Conservation (phyloP, 2,329 filamentous ascomycete species). For the Samsoniella hepiali region DNA sequence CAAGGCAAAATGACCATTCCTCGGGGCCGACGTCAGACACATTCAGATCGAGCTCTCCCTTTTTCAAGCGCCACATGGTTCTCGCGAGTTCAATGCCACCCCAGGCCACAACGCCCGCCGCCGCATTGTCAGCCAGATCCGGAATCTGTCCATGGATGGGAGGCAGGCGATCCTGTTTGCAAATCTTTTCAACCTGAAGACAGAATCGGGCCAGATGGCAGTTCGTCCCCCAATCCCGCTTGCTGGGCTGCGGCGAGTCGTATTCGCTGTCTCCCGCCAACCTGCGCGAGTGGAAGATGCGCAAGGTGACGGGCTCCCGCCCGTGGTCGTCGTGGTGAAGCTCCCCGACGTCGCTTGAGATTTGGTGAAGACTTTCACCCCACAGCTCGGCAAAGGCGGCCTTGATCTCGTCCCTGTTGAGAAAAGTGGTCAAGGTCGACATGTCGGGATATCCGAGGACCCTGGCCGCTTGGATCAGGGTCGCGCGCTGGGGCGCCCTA, state of each 20-base stretch:
- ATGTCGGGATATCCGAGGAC: too few relatives aligned
- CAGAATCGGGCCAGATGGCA: constrained; percentile 9
- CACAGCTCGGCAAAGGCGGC: too few relatives aligned
- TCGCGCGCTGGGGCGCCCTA: too few relatives aligned
- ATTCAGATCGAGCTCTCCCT: neutral
- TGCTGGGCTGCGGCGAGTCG: neutral
- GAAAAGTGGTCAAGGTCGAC: too few relatives aligned
- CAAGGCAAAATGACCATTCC: too few relatives aligned
- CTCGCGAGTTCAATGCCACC: constrained; percentile 14
- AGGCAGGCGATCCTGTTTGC: neutral
- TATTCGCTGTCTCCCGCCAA: neutral
- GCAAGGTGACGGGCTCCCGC: neutral
- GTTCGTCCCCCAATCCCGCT: neutral
- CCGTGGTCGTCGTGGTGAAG: accelerated
- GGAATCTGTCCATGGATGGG: constrained; percentile 15
- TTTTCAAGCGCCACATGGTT: neutral
- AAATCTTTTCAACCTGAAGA: neutral
- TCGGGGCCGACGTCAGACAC: too few relatives aligned
- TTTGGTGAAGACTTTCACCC: too few relatives aligned
- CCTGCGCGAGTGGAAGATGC: constrained; percentile 9
- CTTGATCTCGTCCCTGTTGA: too few relatives aligned
- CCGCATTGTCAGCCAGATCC: too few relatives aligned
- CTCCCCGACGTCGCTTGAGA: too few relatives aligned
- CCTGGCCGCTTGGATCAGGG: too few relatives aligned
- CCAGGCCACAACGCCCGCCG: constrained; percentile 15